A percentile compares a stretch with the other conserved stretches of the same genome.
phyloP scores from a whole-genome alignment of 139 green algal genomes.

The Picochlorum sp. region DNA sequence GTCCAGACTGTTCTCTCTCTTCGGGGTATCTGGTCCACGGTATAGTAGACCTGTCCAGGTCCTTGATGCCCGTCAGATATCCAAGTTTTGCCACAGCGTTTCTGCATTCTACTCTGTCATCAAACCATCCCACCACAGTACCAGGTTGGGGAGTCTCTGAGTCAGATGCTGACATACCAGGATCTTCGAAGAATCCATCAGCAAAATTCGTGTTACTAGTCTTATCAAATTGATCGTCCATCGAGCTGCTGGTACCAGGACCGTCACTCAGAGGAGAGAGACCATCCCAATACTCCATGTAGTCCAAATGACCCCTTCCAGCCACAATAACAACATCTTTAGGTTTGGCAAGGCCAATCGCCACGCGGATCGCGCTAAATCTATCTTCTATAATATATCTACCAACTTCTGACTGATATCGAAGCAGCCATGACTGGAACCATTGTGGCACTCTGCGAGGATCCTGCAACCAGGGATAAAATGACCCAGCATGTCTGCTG shows the following conservation, averaged over 20 bases:
- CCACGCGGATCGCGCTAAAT: conserved; percentile 75
- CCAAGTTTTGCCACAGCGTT: conserved; percentile 60
- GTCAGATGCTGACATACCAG: not conserved
- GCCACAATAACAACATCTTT: conserved; percentile 82
- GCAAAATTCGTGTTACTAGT: not conserved
- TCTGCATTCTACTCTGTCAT: conserved; percentile 72
- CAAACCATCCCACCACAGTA: conserved; percentile 67
- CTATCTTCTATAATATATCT: conserved; percentile 41
- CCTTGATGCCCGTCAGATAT: conserved; percentile 13
- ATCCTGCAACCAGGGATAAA: conserved; percentile 27
- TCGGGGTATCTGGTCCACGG: conserved; percentile 27
- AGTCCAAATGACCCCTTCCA: conserved; percentile 77
- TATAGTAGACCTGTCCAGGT: conserved; percentile 11
- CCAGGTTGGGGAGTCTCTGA: conserved; percentile 9
- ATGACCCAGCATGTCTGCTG: not conserved
- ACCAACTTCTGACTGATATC: conserved; percentile 14
- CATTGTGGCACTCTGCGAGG: conserved; percentile 7
- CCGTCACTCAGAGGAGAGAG: conserved; percentile 1
- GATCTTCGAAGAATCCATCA: not conserved
- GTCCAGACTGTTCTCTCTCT: conserved; percentile 5
- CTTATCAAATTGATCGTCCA: not conserved
- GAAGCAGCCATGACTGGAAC: conserved; percentile 8
- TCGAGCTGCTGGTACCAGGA: not conserved
- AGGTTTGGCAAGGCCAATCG: conserved; percentile 77
- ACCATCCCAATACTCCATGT: conserved; percentile 46